Evolutionary conservation across 306 rosid genomes (phyloP).

Genomic region (Pueraria montana): DNA sequence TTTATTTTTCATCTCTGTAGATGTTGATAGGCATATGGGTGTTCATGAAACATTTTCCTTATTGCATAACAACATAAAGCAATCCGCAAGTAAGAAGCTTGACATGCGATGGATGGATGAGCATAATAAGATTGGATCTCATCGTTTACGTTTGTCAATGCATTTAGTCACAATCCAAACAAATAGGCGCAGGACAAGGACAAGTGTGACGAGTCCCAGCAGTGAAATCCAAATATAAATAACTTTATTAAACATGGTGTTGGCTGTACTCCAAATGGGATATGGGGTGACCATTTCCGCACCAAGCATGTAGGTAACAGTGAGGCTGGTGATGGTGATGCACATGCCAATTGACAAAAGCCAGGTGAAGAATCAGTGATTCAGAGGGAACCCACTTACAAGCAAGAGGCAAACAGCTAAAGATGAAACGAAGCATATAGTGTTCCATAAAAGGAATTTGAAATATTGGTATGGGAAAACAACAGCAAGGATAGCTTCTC

Average conservation of each 20-base stretch:
- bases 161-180: neutral
- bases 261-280: neutral
- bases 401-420: neutral
- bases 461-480: rapidly evolving
- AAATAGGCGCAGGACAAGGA: neutral
- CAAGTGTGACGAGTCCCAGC: neutral
- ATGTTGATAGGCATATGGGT: too few species aligned
- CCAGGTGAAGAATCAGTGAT: neutral
- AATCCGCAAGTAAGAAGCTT: too few species aligned
- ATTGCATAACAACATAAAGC: too few species aligned
- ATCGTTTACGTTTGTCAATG: neutral
- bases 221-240: neutral
- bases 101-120: too few species aligned
- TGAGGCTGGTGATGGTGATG: neutral
- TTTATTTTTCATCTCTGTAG: too few species aligned
- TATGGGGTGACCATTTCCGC: neutral
- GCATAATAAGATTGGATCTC: neutral
- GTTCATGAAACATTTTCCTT: too few species aligned
- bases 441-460: neutral
- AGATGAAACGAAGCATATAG: constrained; percentile 24
- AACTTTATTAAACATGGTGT: neutral
- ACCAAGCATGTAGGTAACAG: neutral
- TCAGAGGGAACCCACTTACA: constrained; percentile 22
- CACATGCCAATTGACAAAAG: neutral
- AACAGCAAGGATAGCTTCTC: constrained; percentile 2